phyloP scores from a whole-genome alignment of 176 grass and related monocot genomes.

The Stipa capillata region DNA sequence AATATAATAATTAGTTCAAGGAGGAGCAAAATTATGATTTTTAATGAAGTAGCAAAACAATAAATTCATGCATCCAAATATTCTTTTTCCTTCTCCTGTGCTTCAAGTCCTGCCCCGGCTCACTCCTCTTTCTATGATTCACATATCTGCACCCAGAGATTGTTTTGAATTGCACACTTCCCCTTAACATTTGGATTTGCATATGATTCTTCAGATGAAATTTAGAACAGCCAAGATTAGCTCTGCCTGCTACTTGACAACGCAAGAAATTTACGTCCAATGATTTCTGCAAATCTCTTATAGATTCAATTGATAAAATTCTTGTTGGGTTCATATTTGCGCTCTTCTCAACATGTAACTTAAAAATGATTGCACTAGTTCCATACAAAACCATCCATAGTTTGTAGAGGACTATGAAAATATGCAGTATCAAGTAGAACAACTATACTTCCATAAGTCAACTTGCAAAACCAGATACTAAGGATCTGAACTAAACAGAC shows the following conservation, averaged over 20 bases:
- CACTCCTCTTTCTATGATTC: neutral
- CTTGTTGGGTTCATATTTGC: neutral
- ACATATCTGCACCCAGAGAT: neutral
- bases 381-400: neutral
- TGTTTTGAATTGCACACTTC: neutral
- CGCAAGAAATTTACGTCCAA: neutral
- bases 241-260: neutral
- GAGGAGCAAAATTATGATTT: neutral
- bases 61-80: neutral
- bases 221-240: neutral
- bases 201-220: neutral
- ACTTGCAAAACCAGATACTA: neutral
- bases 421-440: neutral
- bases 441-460: neutral
- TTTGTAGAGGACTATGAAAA: neutral
- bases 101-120: too few relatives aligned
- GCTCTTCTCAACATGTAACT: neutral
- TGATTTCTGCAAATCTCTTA: neutral
- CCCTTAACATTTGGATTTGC: neutral
- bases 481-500: neutral
- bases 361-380: neutral
- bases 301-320: neutral
- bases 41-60: neutral
- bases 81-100: too few relatives aligned
- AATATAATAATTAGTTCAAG: neutral